Evolutionary conservation across 2,329 filamentous ascomycete species (phyloP), one percentile per base, ranked within the genome.

Genomic region (Hymenoscyphus scutula): DNA sequence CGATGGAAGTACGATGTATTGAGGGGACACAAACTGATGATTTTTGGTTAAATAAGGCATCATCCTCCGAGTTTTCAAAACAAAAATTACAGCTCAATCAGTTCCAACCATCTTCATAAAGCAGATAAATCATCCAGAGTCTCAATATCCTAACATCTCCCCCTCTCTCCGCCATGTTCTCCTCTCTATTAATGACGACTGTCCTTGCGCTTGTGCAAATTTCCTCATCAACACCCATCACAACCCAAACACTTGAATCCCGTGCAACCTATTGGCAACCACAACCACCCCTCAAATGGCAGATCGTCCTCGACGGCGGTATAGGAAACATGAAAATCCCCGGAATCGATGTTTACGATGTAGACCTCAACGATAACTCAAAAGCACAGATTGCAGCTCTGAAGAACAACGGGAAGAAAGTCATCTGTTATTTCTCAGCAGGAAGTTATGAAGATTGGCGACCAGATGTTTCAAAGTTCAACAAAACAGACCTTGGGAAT

Each of bases 371-470:
- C 11, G 68, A 88, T 72, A 83, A 82, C 60, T 73, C 76, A 10
- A 75, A 76, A 10, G 70, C 74, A 6, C 78, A 75, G 1, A 81
- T 86, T 54, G 62, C 73, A 6, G 71, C 73, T 4, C 75, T 87
- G 13, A 81, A 85, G 53, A 65, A 65, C 2, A 70, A 79, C 38
- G 82, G 81, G 5, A 83, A 83, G 70, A 85, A 82, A 65, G 82
- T 90, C 60, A 86, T 91, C 62, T 91, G 89, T 77, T 91, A 91
- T 75, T 91, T 91, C 76, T 88, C 84, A 58, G 87, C 86, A 0
- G 89, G 89, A 1, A 87, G 84, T 7, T 90, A 82, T 69, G 89
- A 91, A 74, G 72, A 84, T 59, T 84, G 81, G 76, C 80, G 88
- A 3, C 75, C 79, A 0, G 88, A 91, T 71, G 29, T 58, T 3